A percentile compares a stretch with the other conserved stretches of the same genome.
phyloP scores from a whole-genome alignment of 2,329 filamentous ascomycete species.

The Talaromyces sp. region DNA sequence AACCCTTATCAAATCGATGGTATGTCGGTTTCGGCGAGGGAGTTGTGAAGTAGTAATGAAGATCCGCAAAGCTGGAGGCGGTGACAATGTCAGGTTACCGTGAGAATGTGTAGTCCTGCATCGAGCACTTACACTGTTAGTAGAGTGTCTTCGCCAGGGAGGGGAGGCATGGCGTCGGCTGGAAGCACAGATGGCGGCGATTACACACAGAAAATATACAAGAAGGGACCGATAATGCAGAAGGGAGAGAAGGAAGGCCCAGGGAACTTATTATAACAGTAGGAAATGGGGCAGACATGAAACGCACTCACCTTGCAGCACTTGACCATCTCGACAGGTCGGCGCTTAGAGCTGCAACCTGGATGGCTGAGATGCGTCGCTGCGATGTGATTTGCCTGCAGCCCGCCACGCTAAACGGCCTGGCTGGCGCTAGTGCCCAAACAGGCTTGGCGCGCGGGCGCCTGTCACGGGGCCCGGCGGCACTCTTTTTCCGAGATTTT shows the following conservation, averaged over 20 bases:
- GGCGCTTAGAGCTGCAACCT: conserved; percentile 10
- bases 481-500: conserved; percentile 5
- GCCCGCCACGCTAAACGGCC: not conserved
- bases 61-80: conserved; percentile 52
- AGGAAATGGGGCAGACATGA: not conserved
- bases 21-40: conserved; percentile 51
- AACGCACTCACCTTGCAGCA: conserved; percentile 3
- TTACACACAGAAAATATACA: not conserved
- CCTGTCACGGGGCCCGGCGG: not conserved
- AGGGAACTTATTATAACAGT: not conserved
- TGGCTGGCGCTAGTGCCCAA: not conserved
- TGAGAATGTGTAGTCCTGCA: not conserved
- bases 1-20: conserved; percentile 59
- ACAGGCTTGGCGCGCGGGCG: not conserved
- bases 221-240: conserved; percentile 5
- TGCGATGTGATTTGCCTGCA: conserved; percentile 9
- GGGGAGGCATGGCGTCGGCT: conserved; percentile 36
- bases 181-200: not conserved
- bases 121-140: conserved; percentile 38
- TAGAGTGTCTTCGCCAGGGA: conserved; percentile 41
- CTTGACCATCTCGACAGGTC: not conserved
- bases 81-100: conserved; percentile 8
- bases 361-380: conserved; percentile 3
- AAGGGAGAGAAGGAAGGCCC: not conserved
- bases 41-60: conserved; percentile 58